Evolutionary conservation across 129 eudicot species (phyloP), one percentile per base, ranked within the genome.

Genomic region (Gnaphalium uliginosum): DNA sequence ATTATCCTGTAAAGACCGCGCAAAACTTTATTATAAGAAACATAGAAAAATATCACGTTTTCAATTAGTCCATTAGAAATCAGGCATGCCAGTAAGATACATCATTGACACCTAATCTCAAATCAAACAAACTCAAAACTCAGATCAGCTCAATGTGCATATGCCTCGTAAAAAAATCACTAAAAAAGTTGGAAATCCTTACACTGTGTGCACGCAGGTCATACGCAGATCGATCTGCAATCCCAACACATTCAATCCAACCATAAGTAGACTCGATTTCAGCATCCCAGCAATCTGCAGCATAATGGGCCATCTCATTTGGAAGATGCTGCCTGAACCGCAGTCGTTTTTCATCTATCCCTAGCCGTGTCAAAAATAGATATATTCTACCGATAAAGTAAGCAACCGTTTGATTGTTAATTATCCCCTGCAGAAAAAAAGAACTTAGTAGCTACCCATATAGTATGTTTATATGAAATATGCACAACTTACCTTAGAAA

Each of bases 221-320:
- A 83, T 80, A 87, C 19, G 89, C 92, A 57, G 92, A 89, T 81
- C 96, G 80, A 61, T 89, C 96, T 8, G 92, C 96, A 80, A 89
- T 89, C 11, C 95, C 91, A 48, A 86, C 96, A 65, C 96, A 89
- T 71, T 89, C 96, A 22, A 89, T 84, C 96, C 91, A 89, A 21
- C 91, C 91, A 72, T 89, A 89, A 19, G 96, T 86, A 69, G 81
- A 86, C 54, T 89, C 91, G 1, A 89, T 89, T 71, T 89, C 96
- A 50, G 96, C 91, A 82, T 89, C 96, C 92, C 96, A 89, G 57
- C 96, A 87, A 60, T 89, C 92, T 30, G 88, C 88, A 54, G 96
- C 96, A 81, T 89, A 89, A 78, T 87, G 96, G 13, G 96, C 96
- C 90, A 89, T 89, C 85, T 89, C 96, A 81, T 89, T 89, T 73